Base-by-base conservation (phyloP, 306 rosid species). In the Datisca glomerata region DNA sequence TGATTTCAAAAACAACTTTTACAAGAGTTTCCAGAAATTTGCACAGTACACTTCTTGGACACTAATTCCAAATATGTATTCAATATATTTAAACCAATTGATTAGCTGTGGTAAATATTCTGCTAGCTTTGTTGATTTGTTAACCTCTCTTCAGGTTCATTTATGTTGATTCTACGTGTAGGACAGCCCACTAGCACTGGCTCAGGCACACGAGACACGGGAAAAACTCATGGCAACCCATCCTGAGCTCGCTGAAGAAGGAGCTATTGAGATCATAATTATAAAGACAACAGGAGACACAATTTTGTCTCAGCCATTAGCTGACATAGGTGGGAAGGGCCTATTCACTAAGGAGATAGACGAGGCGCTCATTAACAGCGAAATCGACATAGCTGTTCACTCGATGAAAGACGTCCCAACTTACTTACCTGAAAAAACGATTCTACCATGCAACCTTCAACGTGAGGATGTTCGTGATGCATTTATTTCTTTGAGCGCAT, bases 341-440 rank as follows among this genome's bases (percentile, higher is more conserved):
- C 39, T 86, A 51, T 81, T 86, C 65, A 86, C 96, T 9, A 86
- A 86, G 67, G 96, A 86, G 60, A 86, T 81, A 16, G 96, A 86
- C 0, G 93, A 81, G 56, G 96, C 96, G 5, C 92, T 81, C 31
- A 50, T 86, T 33, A 82, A 69, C 4, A 51, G 85, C 6, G 87
- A 76, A 3, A 57, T 86, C 20, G 94, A 86, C 64, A 81, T 86
- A 44, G 94, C 94, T 9, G 94, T 82, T 24, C 96, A 86, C 50
- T 86, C 94, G 1, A 86, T 86, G 96, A 86, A 86, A 52, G 96
- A 86, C 17, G 96, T 86, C 11, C 96, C 96, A 1, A 86, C 96
- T 3, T 73, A 73, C 56, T 61, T 86, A 40, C 94, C 96, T 0
- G 79, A 81, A n/a, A 50, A 70, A 61, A 86, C 84, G 8, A 71